Evolutionary conservation across 305 asterid genomes (phyloP).

Genomic region (Ilex paraguariensis): DNA sequence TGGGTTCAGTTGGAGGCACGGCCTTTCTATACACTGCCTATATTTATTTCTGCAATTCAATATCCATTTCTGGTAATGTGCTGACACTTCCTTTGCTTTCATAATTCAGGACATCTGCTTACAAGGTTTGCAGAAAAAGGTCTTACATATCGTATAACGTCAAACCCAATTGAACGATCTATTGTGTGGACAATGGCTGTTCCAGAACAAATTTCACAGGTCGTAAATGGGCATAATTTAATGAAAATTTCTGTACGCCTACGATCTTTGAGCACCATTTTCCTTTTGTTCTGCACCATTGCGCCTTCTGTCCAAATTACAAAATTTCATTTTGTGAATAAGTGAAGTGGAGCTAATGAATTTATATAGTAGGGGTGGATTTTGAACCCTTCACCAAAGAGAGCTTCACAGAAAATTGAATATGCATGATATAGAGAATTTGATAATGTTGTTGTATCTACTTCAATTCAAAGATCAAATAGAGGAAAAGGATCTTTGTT

Average conservation of each 20-base stretch:
- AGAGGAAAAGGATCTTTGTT: no score
- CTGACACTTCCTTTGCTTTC: conserved; percentile 24
- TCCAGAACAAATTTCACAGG: conserved; percentile 60
- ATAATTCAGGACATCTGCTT: conserved; percentile 73
- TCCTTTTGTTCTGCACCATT: neutral
- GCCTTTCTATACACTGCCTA: no score
- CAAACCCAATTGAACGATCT: conserved; percentile 75
- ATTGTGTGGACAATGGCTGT: conserved; percentile 72
- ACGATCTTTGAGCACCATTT: neutral
- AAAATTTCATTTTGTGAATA: no score
- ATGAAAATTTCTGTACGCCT: conserved; percentile 7
- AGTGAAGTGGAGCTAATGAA: no score
- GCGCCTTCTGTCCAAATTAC: no score
- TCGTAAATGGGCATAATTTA: conserved; percentile 21
- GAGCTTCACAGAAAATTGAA: no score
- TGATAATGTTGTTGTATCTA: no score
- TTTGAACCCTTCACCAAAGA: no score
- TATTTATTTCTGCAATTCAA: no score
- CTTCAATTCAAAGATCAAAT: no score
- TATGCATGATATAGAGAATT: no score
- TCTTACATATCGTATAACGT: conserved; percentile 60
- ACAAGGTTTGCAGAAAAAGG: conserved; percentile 82
- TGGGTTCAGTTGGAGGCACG: conserved; percentile 83
- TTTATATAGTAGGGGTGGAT: no score
- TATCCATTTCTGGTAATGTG: conserved; percentile 15